Base-by-base conservation (phyloP, 306 rosid genomes). In the Sphenostylis stenocarpa region DNA sequence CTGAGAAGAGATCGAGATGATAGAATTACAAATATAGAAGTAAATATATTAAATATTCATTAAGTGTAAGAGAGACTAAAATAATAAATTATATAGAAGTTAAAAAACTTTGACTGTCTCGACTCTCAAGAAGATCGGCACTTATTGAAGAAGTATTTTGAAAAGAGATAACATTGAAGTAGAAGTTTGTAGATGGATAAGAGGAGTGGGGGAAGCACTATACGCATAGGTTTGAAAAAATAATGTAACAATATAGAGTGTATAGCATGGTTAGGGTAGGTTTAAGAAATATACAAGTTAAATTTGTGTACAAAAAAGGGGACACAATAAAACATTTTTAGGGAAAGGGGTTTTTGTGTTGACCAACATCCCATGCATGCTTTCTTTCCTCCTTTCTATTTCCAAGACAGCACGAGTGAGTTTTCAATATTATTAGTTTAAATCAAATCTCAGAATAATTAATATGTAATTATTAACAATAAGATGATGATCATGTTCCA, bases 381-480 rank as follows among this genome's bases (percentile, higher is more conserved):
- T 76, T 53, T 55, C 66, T 31, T 63, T 36, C 44, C 4, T 55
- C 33, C 62, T 86, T 85, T 81, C 36, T 73, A 65, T 86, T 85
- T 85, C 86, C 93, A 84, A 88, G 93, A 90, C 72, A 70, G 76
- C 96, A 90, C 96, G 93, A 88, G 91, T 75, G 83, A 52, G 80
- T 31, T 53, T 62, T 75, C 83, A 63, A 60, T 67, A 80, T 60
- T 41, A 11, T 41, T 10, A 0, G 4, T 33, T 12, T 8, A 38
- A 38, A n/a, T n/a, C n/a, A 8, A 62, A 75, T 16, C 78, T 55
- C 72, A 70, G 65, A 72, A 76, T 77, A 11, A 7, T 1, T 53
- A 13, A n/a, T n/a, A n/a, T n/a, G n/a, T n/a, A n/a, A n/a, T n/a
- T n/a, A n/a, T n/a, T n/a, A n/a, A n/a, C n/a, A n/a, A n/a, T n/a